These are phyloP conservation scores for Piloderma croceum DNA, from an alignment of 768 basidiomycete species.

Conservation along the genomic window DNA sequence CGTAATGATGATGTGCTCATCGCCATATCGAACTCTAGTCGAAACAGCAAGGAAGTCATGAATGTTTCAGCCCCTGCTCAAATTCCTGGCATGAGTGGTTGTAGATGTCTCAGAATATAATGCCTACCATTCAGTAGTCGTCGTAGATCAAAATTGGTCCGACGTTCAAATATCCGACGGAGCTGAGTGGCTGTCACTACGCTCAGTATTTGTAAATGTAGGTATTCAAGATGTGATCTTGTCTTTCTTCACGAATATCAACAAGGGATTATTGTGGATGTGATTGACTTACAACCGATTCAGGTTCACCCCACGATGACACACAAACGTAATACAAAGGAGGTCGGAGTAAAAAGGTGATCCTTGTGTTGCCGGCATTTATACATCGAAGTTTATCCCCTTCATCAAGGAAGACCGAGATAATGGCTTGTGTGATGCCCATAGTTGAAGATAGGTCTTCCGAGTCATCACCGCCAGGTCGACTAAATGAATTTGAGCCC, in stretches of 20 bases:
- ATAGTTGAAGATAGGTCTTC: constrained; percentile 74
- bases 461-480: constrained; percentile 48
- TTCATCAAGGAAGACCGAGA: constrained; percentile 93
- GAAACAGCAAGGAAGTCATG: constrained; percentile 61
- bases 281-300: constrained; percentile 72
- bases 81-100: constrained; percentile 1
- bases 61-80: constrained; percentile 77
- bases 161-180: constrained; percentile 76
- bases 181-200: constrained; percentile 85
- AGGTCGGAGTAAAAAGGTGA: constrained; percentile 79
- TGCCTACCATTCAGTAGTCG: constrained; percentile 59
- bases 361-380: constrained; percentile 73
- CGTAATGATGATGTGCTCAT: constrained; percentile 77
- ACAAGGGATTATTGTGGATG: neutral
- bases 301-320: constrained; percentile 93
- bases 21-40: constrained; percentile 74
- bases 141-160: constrained; percentile 88
- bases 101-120: neutral
- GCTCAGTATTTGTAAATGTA: constrained; percentile 89
- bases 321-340: constrained; percentile 91
- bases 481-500: constrained; percentile 29
- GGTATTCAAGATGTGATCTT: constrained; percentile 88
- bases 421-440: constrained; percentile 91
- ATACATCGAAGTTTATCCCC: constrained; percentile 82
- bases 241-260: constrained; percentile 68